phyloP scores from a whole-genome alignment of 2,329 filamentous ascomycete genomes.

The Pseudogymnoascus sp. region DNA sequence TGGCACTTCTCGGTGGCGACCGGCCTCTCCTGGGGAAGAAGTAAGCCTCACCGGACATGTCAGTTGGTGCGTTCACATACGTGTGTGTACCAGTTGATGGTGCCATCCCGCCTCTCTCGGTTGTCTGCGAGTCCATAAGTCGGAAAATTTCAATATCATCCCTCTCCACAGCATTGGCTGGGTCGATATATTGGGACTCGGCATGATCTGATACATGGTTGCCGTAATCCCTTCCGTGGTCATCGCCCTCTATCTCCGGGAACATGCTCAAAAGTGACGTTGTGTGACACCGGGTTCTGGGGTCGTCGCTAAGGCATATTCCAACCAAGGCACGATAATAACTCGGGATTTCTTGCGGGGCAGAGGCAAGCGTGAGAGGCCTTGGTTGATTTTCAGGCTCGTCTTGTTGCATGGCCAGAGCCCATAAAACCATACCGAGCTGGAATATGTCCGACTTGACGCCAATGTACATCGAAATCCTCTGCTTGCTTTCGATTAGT shows the following conservation, averaged over 20 bases:
- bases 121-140: constrained; percentile 4
- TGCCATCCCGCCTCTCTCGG: constrained; percentile 11
- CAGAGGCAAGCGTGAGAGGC: constrained; percentile 48
- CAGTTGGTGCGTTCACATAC: constrained; percentile 19
- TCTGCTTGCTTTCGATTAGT: constrained; percentile 78
- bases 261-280: constrained; percentile 62
- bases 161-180: constrained; percentile 8
- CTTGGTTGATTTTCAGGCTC: constrained; percentile 75
- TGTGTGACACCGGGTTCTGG: constrained; percentile 65
- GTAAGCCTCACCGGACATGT: constrained; percentile 20
- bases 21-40: constrained; percentile 24
- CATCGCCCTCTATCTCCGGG: constrained; percentile 32
- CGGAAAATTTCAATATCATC: constrained; percentile 10
- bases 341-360: constrained; percentile 57
- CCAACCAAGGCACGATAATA: constrained; percentile 73
- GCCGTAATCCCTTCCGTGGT: neutral
- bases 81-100: constrained; percentile 16
- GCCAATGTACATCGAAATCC: constrained; percentile 94
- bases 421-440: constrained; percentile 95
- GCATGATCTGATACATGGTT: neutral
- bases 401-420: constrained; percentile 75
- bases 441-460: constrained; percentile 97
- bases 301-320: constrained; percentile 67
- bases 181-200: constrained; percentile 9
- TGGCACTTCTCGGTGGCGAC: constrained; percentile 19